These are phyloP conservation scores for Pulicaria dysenterica DNA, from an alignment of 129 eudicot genomes.

Conservation along the genomic window DNA sequence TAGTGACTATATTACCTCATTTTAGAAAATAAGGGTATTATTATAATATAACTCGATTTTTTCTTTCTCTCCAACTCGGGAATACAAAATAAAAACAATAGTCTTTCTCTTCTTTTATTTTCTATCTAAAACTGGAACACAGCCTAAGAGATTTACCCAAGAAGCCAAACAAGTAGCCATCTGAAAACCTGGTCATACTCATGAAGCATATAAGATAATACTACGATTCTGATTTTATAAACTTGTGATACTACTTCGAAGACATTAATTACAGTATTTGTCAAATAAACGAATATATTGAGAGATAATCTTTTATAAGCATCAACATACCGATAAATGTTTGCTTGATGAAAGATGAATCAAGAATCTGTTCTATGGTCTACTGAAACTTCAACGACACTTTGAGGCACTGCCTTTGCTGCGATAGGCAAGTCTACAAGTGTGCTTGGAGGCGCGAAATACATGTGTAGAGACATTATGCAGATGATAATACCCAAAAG, in stretches of 20 bases:
- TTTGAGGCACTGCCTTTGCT: constrained; percentile 51
- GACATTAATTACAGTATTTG: not conserved
- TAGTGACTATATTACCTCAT: too few relatives aligned
- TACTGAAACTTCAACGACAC: constrained; percentile 52
- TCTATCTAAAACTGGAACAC: too few relatives aligned
- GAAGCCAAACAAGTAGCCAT: too few relatives aligned
- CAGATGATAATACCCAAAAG: constrained; percentile 86
- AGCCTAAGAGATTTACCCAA: too few relatives aligned
- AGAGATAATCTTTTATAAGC: not conserved
- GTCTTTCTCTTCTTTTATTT: too few relatives aligned
- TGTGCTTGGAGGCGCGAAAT: constrained; percentile 87
- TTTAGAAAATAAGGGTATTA: too few relatives aligned
- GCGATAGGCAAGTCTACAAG: constrained; percentile 78
- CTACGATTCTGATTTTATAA: not conserved
- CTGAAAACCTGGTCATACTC: not conserved
- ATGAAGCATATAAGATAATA: not conserved
- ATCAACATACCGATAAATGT: constrained; percentile 39
- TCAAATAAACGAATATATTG: constrained; percentile 22
- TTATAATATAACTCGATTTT: too few relatives aligned
- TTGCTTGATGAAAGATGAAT: constrained; percentile 33
- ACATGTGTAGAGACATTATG: constrained; percentile 98
- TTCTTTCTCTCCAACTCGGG: too few relatives aligned
- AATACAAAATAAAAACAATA: too few relatives aligned
- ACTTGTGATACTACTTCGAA: constrained; percentile 2
- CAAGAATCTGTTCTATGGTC: constrained; percentile 63